Conservation (phyloP, 441 rosid species). For the Kokia cookei region DNA sequence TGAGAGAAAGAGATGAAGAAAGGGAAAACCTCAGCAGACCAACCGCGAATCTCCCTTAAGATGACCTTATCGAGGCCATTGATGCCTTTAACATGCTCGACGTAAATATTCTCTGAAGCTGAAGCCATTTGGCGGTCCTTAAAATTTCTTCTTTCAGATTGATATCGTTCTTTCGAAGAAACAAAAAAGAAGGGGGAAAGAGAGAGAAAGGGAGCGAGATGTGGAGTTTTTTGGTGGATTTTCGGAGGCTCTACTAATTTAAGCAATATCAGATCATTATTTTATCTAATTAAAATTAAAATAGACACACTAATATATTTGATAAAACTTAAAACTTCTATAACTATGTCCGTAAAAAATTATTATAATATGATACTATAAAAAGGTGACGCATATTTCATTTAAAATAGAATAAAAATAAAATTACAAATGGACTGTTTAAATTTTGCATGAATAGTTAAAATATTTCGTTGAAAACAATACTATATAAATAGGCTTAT, state of each 20-base stretch:
- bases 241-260: background rate
- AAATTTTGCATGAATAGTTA: too few species aligned
- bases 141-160: background rate
- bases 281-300: too few species aligned
- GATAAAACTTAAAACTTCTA: too few species aligned
- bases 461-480: too few species aligned
- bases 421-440: too few species aligned
- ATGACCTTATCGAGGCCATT: constrained; percentile 69
- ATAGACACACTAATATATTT: too few species aligned
- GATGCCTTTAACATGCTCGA: constrained; percentile 48
- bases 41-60: constrained; percentile 58
- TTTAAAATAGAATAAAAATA: too few species aligned
- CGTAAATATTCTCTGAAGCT: background rate
- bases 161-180: background rate
- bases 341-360: too few species aligned
- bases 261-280: background rate
- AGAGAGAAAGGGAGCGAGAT: background rate
- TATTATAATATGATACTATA: too few species aligned
- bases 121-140: background rate
- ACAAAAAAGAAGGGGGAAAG: background rate
- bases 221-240: background rate
- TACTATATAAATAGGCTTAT: too few species aligned
- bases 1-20: background rate
- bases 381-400: too few species aligned
- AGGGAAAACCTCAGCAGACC: constrained; percentile 57